Evolutionary conservation across 2,329 filamentous ascomycete genomes (phyloP), one percentile per base, ranked within the genome.

Genomic region (Claviceps monticola): DNA sequence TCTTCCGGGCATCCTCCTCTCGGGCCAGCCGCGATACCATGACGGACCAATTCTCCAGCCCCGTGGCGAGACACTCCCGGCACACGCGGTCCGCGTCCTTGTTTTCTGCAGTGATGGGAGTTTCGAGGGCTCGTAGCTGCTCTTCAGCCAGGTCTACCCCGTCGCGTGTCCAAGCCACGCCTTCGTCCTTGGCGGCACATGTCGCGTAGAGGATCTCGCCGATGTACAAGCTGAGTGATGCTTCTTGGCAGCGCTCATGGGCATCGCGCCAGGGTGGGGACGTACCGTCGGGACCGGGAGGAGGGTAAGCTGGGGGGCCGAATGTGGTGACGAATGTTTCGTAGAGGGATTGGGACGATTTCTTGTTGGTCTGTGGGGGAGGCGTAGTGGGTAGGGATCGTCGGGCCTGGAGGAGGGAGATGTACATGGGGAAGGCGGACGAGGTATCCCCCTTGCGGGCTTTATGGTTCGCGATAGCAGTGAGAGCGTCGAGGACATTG

Each of bases 181-280:
- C 91, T 55, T 85, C 83, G 48, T 87, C 82, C 49, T 73, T 71
- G 17, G 66, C 68, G 1, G 62, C 9, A 34, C 29, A 59, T 4
- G 78, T 78, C 0, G 87, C 79, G 66, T 86, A 96, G 36, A 97
- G 76, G 49, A 97, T 95, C 69, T 97, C 91, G 53, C 91, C 91
- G 56, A 97, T 91, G 66, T 95, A 93, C 23, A 89, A 77, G 74
- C 88, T 89, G 14, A 96, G 69, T 0, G 81, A 88, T 2, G 89
- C 88, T 66, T 96, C 90, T 57, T 93, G 84, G 66, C 90, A 96
- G 39, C 78, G 76, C 57, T 86, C 80, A 29, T 75, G 72, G 9
- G 80, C 63, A 51, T 78, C 79, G 46, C 87, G 83, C 52, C 75
- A 68, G 0, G 90, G 80, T 0, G 83, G 74, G 3, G 78, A 69